Base-by-base conservation (phyloP, 2,329 filamentous ascomycete species). In the Anisogramma anomala region DNA sequence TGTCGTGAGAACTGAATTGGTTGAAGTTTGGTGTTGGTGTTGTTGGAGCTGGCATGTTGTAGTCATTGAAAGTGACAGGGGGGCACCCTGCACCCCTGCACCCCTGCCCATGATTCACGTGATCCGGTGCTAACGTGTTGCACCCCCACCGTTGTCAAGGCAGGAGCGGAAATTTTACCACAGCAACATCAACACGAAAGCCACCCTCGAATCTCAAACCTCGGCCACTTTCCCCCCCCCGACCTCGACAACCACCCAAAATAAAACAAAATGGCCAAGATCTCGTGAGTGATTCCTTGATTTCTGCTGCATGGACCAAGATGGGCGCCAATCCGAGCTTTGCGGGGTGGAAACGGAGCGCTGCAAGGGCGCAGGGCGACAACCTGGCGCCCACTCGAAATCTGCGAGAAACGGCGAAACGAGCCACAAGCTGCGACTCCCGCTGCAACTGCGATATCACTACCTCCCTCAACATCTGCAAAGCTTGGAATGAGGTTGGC, bases 191-290 rank as follows among this genome's bases (percentile, higher is more conserved):
- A 33, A 38, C 37, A 39, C 41, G 36, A 46, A 5, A 23, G 22
- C 43, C 22, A 36, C 25, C 28, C 22, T 36, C 44, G 41, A 43
- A 36, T 41, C 41, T 33, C 41, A 41, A 41, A 36, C 44, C 41
- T 33, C 41, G 44, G 44, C 44, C 44, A 43, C 37, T 41, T 37
- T 26, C 37, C 34, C 41, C 44, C n/a, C 44, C 43, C 37, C 41
- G 43, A 41, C 27, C 33, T 20, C 37, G 26, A 43, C 37, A 36
- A 46, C 38, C 27, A 31, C 28, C 45, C 22, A 23, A 42, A 5
- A 45, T 45, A 45, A 48, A 25, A 39, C 35, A 42, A 45, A 48
- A 48, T 48, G 45, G 45, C 45, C 45, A 48, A 48, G 45, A 42
- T 48, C 42, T 48, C 45, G 45, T 48, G 39, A 48, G 45, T 48